A percentile compares a stretch with the other conserved stretches of the same genome.
These are phyloP conservation scores for Fraxinus velutina DNA, from an alignment of 305 asterid species.

Conservation along the genomic window DNA sequence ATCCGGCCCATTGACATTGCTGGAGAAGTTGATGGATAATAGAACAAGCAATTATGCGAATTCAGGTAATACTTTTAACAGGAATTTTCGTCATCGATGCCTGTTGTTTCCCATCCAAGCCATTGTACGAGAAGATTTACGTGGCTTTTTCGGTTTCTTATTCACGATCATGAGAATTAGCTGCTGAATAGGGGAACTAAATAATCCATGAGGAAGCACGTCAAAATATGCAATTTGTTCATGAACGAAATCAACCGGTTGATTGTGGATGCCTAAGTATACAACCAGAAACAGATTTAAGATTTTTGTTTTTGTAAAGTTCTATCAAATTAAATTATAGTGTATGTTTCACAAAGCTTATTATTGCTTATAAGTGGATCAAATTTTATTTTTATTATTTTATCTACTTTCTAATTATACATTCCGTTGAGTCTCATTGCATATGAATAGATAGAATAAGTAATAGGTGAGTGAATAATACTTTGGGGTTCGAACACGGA, in stretches of 20 bases:
- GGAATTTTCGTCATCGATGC: background rate
- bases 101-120: background rate
- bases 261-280: background rate
- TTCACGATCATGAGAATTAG: background rate
- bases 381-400: background rate
- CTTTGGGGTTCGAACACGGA: no score
- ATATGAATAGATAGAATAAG: background rate
- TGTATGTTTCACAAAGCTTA: background rate
- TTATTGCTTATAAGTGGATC: background rate
- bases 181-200: background rate
- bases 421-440: background rate
- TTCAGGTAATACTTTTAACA: background rate
- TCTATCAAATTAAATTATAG: background rate
- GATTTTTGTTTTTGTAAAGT: background rate
- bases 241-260: background rate
- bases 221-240: background rate
- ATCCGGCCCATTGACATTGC: constrained; percentile 45
- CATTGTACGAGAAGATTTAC: background rate
- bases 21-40: background rate
- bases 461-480: background rate
- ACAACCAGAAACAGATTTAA: background rate
- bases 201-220: background rate
- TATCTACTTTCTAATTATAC: background rate
- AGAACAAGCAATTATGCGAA: background rate
- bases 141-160: background rate